Conservation (phyloP, 1,284 basidiomycete species). For the Trametes versicolor region DNA sequence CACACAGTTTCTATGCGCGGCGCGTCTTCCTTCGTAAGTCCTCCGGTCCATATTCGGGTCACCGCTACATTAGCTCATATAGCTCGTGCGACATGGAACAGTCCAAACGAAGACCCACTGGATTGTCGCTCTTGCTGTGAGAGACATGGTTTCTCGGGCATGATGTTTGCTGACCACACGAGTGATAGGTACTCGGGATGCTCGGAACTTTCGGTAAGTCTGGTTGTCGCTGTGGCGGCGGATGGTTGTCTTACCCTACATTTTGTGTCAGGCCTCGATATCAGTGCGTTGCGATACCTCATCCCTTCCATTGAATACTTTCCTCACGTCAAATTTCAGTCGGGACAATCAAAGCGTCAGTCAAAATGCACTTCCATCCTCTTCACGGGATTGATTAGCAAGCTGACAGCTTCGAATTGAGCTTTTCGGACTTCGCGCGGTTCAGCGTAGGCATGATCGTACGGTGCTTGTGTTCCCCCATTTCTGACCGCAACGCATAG, state of each 20-base stretch:
- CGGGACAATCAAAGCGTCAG: conserved; percentile 12
- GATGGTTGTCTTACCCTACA: neutral
- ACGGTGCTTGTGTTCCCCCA: neutral
- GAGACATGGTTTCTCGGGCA: neutral
- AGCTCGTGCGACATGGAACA: neutral
- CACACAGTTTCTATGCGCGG: conserved; percentile 12
- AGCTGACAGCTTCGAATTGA: conserved; percentile 1
- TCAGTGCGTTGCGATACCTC: conserved; percentile 3
- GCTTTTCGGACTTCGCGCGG: conserved; percentile 5
- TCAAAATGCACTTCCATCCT: neutral
- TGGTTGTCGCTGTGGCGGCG: neutral
- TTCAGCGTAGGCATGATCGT: conserved; percentile 4
- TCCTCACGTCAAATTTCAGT: neutral
- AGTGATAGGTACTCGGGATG: neutral
- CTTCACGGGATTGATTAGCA: too few species aligned
- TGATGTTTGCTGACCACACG: neutral
- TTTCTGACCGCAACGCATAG: neutral
- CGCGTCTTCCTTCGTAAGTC: conserved; percentile 11
- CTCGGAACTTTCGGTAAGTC: neutral
- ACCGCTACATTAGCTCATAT: neutral
- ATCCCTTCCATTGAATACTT: neutral
- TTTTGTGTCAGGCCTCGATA: conserved; percentile 9
- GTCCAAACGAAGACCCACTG: conserved; percentile 10
- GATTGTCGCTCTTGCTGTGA: conserved; percentile 12
- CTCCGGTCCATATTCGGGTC: neutral